Conservation (phyloP, 345 rosid species). For the Triadica sebifera region DNA sequence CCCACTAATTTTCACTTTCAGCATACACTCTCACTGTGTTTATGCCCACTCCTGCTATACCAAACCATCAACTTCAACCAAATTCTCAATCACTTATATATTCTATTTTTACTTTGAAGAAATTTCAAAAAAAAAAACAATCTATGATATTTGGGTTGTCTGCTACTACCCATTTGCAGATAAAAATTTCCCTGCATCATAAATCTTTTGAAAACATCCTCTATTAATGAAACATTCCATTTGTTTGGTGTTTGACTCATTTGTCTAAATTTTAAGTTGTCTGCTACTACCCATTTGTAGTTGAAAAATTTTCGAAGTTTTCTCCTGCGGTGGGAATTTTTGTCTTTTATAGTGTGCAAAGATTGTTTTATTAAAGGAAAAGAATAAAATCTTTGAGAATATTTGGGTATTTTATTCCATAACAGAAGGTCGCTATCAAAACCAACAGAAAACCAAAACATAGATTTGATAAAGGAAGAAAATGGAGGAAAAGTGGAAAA, state of each 20-base stretch:
- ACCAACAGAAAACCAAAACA: too few relatives aligned
- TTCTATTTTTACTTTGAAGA: too few relatives aligned
- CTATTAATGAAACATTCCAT: constrained; percentile 64
- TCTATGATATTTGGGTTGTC: too few relatives aligned
- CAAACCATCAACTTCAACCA: constrained; percentile 3
- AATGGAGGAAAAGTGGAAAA: too few relatives aligned
- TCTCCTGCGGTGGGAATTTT: constrained; percentile 2
- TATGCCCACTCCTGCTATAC: constrained; percentile 47
- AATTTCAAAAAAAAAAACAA: too few relatives aligned
- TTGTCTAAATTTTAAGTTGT: constrained; percentile 51
- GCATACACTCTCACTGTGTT: constrained; percentile 41
- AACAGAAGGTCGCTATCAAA: too few relatives aligned
- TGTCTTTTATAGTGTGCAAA: constrained; percentile 29
- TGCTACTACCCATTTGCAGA: too few relatives aligned
- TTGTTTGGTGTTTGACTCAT: constrained; percentile 62
- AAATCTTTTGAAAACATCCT: constrained; percentile 56
- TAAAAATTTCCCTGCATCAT: constrained; percentile 41
- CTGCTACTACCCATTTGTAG: constrained; percentile 41
- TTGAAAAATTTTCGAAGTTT: too few relatives aligned
- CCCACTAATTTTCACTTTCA: constrained; percentile 75
- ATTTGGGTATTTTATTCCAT: too few relatives aligned
- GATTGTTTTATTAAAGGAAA: constrained; percentile 23
- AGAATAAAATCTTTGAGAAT: constrained; percentile 50
- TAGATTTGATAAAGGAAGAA: too few relatives aligned
- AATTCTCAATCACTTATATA: too few relatives aligned